Evolutionary conservation across 2,329 filamentous ascomycete species (phyloP).

Genomic region (Microcyclosporella mali): DNA sequence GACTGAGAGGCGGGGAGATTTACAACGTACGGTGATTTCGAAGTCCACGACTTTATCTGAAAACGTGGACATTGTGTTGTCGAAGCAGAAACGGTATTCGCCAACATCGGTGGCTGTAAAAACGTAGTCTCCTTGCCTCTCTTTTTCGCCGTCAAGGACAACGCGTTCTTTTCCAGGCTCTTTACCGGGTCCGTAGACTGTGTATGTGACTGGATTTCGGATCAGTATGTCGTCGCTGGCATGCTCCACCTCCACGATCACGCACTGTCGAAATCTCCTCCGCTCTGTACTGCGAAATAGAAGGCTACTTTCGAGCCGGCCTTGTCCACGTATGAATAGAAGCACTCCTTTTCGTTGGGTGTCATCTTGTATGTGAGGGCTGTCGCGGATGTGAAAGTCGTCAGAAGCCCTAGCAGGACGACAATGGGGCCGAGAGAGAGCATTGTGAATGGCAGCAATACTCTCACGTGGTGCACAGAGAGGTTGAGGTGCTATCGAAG

Average conservation of each 20-base stretch:
- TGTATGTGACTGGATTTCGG: conserved; percentile 63
- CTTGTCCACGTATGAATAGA: conserved; percentile 75
- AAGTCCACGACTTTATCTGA: conserved; percentile 97
- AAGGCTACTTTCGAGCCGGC: conserved; percentile 87
- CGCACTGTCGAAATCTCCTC: conserved; percentile 77
- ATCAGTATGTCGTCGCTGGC: conserved; percentile 9
- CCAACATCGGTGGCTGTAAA: conserved; percentile 85
- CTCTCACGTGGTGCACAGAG: too few relatives aligned
- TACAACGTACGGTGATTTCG: conserved; percentile 72
- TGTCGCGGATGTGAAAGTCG: conserved; percentile 71
- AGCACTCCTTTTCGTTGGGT: conserved; percentile 92
- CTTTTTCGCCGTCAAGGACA: conserved; percentile 81
- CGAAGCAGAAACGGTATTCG: conserved; percentile 96
- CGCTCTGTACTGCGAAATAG: conserved; percentile 99
- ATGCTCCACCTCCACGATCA: background rate
- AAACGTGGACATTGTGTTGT: conserved; percentile 97
- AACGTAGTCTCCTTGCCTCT: conserved; percentile 93
- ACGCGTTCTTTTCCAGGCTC: conserved; percentile 53
- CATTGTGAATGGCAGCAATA: conserved; percentile 14
- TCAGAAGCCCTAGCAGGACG: conserved; percentile 54
- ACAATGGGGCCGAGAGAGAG: conserved; percentile 23
- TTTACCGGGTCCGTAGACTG: conserved; percentile 68
- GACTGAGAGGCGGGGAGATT: background rate
- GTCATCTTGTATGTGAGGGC: conserved; percentile 88
- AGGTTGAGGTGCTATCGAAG: too few relatives aligned